A percentile compares a stretch with the other conserved stretches of the same genome.
Evolutionary conservation across 345 rosid species (phyloP).

Genomic region (Gynandropsis gynandra): DNA sequence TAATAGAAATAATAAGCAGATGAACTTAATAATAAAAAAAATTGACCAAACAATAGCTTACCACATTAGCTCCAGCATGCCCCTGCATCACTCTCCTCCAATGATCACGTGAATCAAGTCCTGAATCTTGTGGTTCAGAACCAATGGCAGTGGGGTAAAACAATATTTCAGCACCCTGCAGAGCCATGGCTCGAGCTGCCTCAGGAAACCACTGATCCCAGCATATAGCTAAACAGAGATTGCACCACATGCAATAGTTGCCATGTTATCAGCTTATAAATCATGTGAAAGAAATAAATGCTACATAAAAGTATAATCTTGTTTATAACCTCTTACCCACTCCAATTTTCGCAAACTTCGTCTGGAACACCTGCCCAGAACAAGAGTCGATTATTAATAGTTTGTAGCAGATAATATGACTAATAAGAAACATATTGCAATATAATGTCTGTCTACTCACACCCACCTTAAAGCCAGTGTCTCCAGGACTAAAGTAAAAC

Average conservation of each 20-base stretch:
- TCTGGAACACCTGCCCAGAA: slow-evolving; percentile 65
- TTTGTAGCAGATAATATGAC: background rate
- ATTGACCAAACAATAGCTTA: slow-evolving; percentile 24
- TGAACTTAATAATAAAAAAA: background rate
- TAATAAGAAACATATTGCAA: background rate
- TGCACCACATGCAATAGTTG: slow-evolving; percentile 1
- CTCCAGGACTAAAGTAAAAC: slow-evolving; percentile 95
- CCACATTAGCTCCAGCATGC: slow-evolving; percentile 96
- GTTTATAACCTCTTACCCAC: slow-evolving; percentile 47
- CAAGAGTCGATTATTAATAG: slow-evolving; percentile 13
- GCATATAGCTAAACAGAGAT: slow-evolving; percentile 58
- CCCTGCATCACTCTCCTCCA: slow-evolving; percentile 98
- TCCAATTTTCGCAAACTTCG: slow-evolving; percentile 88
- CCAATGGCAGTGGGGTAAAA: slow-evolving; percentile 94
- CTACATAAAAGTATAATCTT: background rate
- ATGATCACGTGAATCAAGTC: slow-evolving; percentile 85
- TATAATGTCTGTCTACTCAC: background rate
- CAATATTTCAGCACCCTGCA: slow-evolving; percentile 68
- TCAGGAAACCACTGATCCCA: slow-evolving; percentile 95
- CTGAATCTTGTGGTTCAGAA: slow-evolving; percentile 90
- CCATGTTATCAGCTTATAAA: background rate
- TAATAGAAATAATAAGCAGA: background rate
- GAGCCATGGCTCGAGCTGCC: slow-evolving; percentile 67
- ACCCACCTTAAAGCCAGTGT: slow-evolving; percentile 90
- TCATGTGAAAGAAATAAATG: background rate